A percentile compares a stretch with the other conserved stretches of the same genome.
These are phyloP conservation scores for Pseudomassariella vexata DNA, from an alignment of 2,329 filamentous ascomycete genomes.

Conservation along the genomic window DNA sequence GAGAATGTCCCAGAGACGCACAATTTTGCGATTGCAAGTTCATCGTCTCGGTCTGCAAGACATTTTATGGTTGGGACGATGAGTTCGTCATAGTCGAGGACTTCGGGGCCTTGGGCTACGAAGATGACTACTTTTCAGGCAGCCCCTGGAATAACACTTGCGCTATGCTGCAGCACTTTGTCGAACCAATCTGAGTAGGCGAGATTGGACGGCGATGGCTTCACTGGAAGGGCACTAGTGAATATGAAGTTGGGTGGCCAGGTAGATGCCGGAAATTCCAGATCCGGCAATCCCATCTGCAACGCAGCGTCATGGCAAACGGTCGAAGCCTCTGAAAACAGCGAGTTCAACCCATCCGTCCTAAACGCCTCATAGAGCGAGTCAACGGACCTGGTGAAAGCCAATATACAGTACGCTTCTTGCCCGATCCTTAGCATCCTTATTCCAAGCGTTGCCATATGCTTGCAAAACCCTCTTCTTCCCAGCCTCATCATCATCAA, in stretches of 20 bases:
- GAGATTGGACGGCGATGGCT: background rate
- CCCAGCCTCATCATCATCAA: slow-evolving; percentile 5
- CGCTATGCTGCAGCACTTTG: background rate
- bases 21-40: too few relatives aligned
- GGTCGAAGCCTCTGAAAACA: slow-evolving; percentile 4
- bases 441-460: slow-evolving; percentile 1
- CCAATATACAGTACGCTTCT: slow-evolving; percentile 5
- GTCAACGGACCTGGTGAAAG: slow-evolving; percentile 5
- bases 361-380: slow-evolving; percentile 1
- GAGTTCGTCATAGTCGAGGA: too few relatives aligned
- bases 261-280: slow-evolving; percentile 5
- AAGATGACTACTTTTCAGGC: too few relatives aligned
- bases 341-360: background rate
- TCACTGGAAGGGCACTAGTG: slow-evolving; percentile 1
- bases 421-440: slow-evolving; percentile 3
- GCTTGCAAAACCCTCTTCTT: background rate
- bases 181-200: background rate
- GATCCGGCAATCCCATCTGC: slow-evolving; percentile 7
- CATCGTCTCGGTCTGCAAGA: too few relatives aligned
- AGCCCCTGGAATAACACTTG: too few relatives aligned
- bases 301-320: slow-evolving; percentile 7
- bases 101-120: too few relatives aligned
- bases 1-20: too few relatives aligned
- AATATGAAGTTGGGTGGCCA: slow-evolving; percentile 7
- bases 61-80: too few relatives aligned